Base-by-base conservation (phyloP, 2,329 filamentous ascomycete species). In the Fusarium decemcellulare region DNA sequence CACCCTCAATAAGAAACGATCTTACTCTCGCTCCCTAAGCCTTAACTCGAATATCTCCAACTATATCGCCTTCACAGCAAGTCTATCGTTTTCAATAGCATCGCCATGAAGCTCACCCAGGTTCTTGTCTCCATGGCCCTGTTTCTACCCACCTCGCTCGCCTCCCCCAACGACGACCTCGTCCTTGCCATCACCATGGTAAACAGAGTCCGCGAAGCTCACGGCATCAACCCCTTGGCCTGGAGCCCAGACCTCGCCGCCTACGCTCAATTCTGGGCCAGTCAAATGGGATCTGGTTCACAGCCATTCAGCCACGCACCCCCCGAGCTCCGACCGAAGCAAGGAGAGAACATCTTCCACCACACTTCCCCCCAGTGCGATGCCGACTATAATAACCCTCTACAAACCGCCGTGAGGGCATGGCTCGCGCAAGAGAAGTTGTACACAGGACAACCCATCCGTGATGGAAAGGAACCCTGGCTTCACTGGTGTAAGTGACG, bases 311-410 rank as follows among this genome's bases (percentile, higher is more conserved):
- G 73, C 42, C 79, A 81, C 55, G 75, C 79, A 6, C 69, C 76
- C 10, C 73, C 73, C 4, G 52, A 69, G 34, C 71, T 75, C 14
- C 76, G 79, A 5, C 77, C 76, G 5, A 61, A 67, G n/a, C 79
- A 81, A 48, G 79, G 79, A 42, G 79, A 81, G 60, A 78, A 72
- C 14, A 71, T 80, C 37, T 80, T 76, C 59, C 74, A 76, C 32
- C 73, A 78, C 37, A 68, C 74, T 11, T 74, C 78, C 2, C 67
- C 68, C 6, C 73, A 76, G 40, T 79, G 77, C 42, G 73, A 79
- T 55, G 44, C 59, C 5, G 67, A 66, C 14, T 78, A 78, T 44
- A 73, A 76, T 27, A 72, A 44, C 12, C 78, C 78, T 32, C 50
- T 80, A 16, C 74, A 77, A 47, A 71, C 73, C 4, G 77, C 77